Base-by-base conservation (phyloP, 176 grass and related monocot genomes). In the Zea luxurians region DNA sequence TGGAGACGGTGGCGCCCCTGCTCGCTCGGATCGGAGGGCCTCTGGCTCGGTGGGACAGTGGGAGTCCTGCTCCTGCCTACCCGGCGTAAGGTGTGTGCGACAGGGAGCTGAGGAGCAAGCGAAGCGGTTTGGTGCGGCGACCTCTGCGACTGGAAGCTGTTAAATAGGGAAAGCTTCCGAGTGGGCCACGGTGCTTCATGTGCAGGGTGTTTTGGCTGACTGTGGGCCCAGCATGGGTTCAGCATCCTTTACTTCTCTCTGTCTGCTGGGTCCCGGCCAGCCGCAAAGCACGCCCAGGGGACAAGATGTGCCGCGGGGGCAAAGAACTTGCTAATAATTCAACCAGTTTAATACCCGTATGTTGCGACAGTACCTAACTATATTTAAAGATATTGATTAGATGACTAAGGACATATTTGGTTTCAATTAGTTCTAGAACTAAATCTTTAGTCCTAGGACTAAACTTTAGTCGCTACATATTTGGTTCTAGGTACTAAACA, bases 141-240 rank as follows among this genome's bases (percentile, higher is more conserved):
- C 48, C 48, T 42, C 35, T 37, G 6, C 27, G 27, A 27, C 27
- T 44, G 66, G 45, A 12, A 4, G 38, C 15, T 50, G 67, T 78
- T 89, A 89, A 89, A 85, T 89, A 85, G 77, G 46, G 48, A 49
- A 64, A 66, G 27, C 27, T 27, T 27, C 27, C 27, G 27, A 27
- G 27, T 27, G 27, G 27, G 27, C 27, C 27, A 27, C 27, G 27
- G 27, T 27, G 27, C 27, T 27, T 27, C 27, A 27, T 27, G 27
- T 27, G 27, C 27, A 27, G 27, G 27, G 41, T 73, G 5, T 27
- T 60, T 2, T 78, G 68, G 10, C 46, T 43, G 48, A 71, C 20
- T n/a, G 10, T 63, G 74, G 42, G 43, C 68, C 77, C 46, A 49
- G 42, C 18, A 10, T 49, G 0, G 10, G 15, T 37, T 45, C 9